These are phyloP conservation scores for Pyrenophora teres DNA, from an alignment of 2,329 filamentous ascomycete species.

Conservation along the genomic window DNA sequence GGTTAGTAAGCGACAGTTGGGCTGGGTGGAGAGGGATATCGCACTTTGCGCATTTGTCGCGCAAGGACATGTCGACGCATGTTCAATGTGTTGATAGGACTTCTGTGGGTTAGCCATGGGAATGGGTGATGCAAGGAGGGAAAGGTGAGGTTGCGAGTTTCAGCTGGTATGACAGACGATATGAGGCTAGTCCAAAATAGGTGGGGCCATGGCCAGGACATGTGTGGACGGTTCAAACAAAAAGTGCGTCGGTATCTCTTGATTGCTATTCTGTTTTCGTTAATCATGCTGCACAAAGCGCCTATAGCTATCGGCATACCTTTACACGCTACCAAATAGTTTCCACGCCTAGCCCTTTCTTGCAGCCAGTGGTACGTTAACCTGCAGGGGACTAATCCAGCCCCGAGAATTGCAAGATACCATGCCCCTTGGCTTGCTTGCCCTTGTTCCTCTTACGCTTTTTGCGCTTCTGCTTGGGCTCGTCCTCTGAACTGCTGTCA, in stretches of 20 bases:
- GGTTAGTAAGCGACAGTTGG: background rate
- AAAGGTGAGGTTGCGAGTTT: constrained; percentile 1
- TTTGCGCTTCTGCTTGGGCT: constrained; percentile 48
- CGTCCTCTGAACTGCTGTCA: constrained; percentile 53
- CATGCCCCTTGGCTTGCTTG: constrained; percentile 40
- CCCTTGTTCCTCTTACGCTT: constrained; percentile 51
- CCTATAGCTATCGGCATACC: background rate
- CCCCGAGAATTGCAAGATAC: constrained; percentile 45
- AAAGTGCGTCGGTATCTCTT: no score
- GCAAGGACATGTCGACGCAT: constrained; percentile 14
- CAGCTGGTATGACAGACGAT: constrained; percentile 2
- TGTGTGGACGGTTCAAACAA: no score
- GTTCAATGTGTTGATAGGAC: constrained; percentile 13
- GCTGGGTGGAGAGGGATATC: background rate
- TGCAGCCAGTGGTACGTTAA: background rate
- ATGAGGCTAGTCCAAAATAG: constrained; percentile 3
- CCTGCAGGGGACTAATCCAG: constrained; percentile 26
- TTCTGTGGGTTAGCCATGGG: constrained; percentile 8
- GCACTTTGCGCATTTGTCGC: constrained; percentile 12
- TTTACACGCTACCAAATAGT: background rate
- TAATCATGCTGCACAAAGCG: background rate
- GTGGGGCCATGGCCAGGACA: constrained; percentile 3
- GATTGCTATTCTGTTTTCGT: background rate
- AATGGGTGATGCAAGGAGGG: background rate
- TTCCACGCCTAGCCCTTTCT: background rate